Conservation (phyloP, 2,329 filamentous ascomycete genomes). For the Xylaria sp. region DNA sequence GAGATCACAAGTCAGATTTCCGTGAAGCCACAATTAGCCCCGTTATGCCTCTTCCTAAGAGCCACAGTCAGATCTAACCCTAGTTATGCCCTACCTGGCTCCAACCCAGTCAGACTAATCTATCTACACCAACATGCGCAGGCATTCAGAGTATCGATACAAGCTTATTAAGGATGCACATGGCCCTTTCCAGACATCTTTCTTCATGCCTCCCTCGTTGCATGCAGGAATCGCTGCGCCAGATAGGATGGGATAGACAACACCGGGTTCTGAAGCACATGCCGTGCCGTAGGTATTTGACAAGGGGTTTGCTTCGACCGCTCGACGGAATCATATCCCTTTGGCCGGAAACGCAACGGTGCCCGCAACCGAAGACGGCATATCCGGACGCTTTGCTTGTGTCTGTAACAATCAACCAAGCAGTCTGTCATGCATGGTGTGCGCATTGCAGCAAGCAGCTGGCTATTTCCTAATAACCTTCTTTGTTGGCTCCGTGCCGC, state of each 20-base stretch:
- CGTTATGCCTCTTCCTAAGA: background rate
- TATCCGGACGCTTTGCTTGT: background rate
- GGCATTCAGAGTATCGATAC: background rate
- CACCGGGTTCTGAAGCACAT: background rate
- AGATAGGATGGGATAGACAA: background rate
- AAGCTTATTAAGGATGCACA: background rate
- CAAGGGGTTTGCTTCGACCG: slow-evolving; percentile 12
- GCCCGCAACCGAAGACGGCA: slow-evolving; percentile 15
- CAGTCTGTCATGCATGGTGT: slow-evolving; percentile 1
- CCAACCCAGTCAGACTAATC: background rate
- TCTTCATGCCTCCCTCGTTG: background rate
- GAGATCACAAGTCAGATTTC: too few relatives aligned
- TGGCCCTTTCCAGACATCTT: background rate
- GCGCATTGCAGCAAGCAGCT: slow-evolving; percentile 1
- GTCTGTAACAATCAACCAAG: background rate
- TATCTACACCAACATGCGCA: background rate
- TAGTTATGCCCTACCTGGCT: background rate
- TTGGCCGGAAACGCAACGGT: slow-evolving; percentile 7
- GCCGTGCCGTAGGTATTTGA: background rate
- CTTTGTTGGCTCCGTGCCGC: background rate
- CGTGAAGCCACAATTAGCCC: background rate
- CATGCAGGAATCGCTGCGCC: background rate
- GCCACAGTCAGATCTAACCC: background rate
- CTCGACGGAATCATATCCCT: slow-evolving; percentile 27
- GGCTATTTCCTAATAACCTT: background rate